phyloP scores from a whole-genome alignment of 768 basidiomycete genomes.

The Trametes maxima region DNA sequence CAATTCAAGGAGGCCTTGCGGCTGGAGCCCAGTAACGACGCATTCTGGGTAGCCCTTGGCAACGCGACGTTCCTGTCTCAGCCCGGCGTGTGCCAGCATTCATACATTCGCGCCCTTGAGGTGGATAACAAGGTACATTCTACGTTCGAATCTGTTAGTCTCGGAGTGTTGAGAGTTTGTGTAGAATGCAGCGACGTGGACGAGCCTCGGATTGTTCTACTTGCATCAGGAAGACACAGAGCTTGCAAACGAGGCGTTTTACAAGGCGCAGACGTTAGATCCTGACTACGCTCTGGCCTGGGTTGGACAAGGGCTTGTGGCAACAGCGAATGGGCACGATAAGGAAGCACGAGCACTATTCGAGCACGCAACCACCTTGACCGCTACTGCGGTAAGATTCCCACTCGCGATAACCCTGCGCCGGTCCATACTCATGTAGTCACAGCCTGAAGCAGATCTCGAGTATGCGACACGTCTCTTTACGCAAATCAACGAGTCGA shows the following conservation, averaged over 20 bases:
- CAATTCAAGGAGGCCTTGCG: constrained; percentile 73
- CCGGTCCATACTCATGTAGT: constrained; percentile 15
- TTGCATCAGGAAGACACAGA: constrained; percentile 76
- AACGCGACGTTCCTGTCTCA: constrained; percentile 67
- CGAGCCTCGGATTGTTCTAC: constrained; percentile 87
- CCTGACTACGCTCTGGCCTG: constrained; percentile 88
- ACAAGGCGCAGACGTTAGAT: constrained; percentile 87
- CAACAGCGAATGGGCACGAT: constrained; percentile 57
- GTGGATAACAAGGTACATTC: constrained; percentile 73
- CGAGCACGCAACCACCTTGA: constrained; percentile 69
- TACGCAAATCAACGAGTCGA: constrained; percentile 34
- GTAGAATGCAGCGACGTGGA: constrained; percentile 79
- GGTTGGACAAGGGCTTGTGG: constrained; percentile 86
- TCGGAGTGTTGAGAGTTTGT: not conserved
- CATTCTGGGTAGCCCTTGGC: constrained; percentile 85
- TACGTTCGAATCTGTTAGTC: not conserved
- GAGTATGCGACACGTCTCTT: constrained; percentile 71
- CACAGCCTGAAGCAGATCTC: constrained; percentile 79
- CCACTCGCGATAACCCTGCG: not conserved
- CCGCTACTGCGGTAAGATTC: constrained; percentile 56
- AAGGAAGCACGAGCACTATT: constrained; percentile 68
- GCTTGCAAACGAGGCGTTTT: constrained; percentile 83
- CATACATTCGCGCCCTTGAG: constrained; percentile 88
- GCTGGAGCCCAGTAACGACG: constrained; percentile 67
- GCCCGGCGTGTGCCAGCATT: constrained; percentile 83